phyloP scores from a whole-genome alignment of 306 rosid genomes.

The Begonia loranthoides region DNA sequence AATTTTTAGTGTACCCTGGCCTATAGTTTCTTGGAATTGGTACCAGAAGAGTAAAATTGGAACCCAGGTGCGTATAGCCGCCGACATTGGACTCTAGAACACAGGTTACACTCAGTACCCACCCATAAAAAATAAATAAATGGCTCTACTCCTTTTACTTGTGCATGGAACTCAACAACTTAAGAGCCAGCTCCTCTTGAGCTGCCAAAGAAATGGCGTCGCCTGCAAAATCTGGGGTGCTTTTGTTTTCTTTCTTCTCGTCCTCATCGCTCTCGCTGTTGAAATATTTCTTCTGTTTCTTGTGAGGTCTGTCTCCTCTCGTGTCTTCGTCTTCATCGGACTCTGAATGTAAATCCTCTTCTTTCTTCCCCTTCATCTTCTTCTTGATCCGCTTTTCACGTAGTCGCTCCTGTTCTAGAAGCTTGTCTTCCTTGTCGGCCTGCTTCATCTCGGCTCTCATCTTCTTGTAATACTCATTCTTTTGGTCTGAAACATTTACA shows the following conservation, averaged over 20 bases:
- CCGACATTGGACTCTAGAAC: no score
- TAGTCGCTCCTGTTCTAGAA: conserved; percentile 46
- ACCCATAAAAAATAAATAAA: no score
- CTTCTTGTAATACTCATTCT: conserved; percentile 50
- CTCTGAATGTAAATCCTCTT: conserved; percentile 28
- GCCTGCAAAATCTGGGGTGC: conserved; percentile 9
- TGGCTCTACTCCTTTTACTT: no score
- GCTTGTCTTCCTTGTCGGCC: conserved; percentile 74
- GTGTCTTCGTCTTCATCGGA: conserved; percentile 27
- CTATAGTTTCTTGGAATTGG: no score
- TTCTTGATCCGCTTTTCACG: conserved; percentile 51
- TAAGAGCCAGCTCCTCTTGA: conserved; percentile 80
- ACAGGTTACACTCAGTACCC: no score
- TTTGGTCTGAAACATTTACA: conserved; percentile 34
- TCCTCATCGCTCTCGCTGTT: conserved; percentile 43
- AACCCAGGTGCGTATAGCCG: no score
- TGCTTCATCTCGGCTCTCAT: conserved; percentile 59
- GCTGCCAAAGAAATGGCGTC: conserved; percentile 33
- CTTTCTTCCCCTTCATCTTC: conserved; percentile 61
- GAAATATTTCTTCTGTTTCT: conserved; percentile 42
- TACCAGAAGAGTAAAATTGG: no score
- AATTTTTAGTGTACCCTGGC: no score
- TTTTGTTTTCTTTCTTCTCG: conserved; percentile 22
- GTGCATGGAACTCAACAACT: conserved; percentile 56
- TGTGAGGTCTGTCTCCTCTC: conserved; percentile 19